These are phyloP conservation scores for Pseudotsuga menziesii DNA, from an alignment of 75 land plant genomes.

Conservation along the genomic window DNA sequence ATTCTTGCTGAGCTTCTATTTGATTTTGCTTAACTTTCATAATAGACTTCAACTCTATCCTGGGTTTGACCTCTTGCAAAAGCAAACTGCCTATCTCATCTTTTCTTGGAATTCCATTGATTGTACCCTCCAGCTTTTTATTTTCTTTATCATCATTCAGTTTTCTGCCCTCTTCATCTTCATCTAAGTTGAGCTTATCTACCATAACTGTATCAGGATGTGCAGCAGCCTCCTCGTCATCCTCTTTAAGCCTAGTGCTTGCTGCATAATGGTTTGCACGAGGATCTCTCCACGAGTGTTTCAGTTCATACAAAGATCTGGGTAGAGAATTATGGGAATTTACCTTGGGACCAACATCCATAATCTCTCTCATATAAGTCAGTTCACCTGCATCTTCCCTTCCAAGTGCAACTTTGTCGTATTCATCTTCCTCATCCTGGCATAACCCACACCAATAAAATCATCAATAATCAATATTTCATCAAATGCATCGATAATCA, in stretches of 20 bases:
- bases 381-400: conserved; percentile 53
- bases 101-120: neutral
- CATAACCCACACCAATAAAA: neutral
- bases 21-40: neutral
- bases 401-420: conserved; percentile 79
- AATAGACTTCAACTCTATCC: neutral
- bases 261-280: conserved; percentile 91
- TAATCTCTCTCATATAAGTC: conserved; percentile 64
- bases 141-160: neutral
- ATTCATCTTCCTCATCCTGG: conserved; percentile 96
- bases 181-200: conserved; percentile 8
- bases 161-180: neutral
- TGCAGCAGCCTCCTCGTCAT: conserved; percentile 32
- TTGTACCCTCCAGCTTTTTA: neutral
- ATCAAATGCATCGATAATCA: neutral
- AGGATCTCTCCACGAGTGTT: conserved; percentile 37
- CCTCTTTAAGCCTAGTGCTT: conserved; percentile 67
- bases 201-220: conserved; percentile 9
- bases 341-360: conserved; percentile 20
- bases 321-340: conserved; percentile 37
- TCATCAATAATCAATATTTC: neutral
- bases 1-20: neutral
- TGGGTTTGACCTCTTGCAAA: neutral
- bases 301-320: conserved; percentile 19
- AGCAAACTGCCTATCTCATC: neutral